Percentiles rank a stretch among this genome's conserved stretches.
Evolutionary conservation across 306 rosid species (phyloP).

Genomic region (Begonia peltatifolia): DNA sequence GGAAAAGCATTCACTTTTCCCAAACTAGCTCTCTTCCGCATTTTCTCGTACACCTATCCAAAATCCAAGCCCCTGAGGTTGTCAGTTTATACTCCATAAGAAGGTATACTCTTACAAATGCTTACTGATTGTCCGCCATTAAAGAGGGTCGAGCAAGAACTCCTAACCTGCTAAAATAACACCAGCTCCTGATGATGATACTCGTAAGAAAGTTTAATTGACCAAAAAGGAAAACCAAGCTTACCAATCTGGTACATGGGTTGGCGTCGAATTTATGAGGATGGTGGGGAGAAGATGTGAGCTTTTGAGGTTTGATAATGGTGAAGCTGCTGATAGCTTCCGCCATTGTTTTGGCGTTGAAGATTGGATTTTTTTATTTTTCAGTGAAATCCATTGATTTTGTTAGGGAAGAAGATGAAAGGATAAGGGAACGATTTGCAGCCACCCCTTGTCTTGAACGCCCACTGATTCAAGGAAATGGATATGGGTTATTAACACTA

Average conservation of each 20-base stretch:
- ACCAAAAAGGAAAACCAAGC: not conserved
- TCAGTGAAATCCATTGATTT: constrained; percentile 1
- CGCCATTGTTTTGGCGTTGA: constrained; percentile 12
- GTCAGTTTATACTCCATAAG: not conserved
- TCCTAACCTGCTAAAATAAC: constrained; percentile 42
- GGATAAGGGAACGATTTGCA: constrained; percentile 28
- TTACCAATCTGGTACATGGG: constrained; percentile 23
- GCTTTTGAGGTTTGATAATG: constrained; percentile 19
- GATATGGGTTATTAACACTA: no score
- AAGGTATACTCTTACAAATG: not conserved
- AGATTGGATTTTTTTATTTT: not conserved
- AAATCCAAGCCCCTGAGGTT: not conserved
- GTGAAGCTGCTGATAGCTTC: constrained; percentile 27
- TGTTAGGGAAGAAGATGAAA: constrained; percentile 10
- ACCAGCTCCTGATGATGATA: not conserved
- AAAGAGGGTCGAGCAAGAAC: constrained; percentile 32
- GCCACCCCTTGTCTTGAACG: constrained; percentile 10
- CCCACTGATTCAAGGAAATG: not conserved
- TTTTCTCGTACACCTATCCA: constrained; percentile 20
- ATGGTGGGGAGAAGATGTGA: constrained; percentile 7
- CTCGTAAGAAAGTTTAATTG: not conserved
- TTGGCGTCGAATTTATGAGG: constrained; percentile 11
- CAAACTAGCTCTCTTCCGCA: constrained; percentile 30
- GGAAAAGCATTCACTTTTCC: constrained; percentile 50
- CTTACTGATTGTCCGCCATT: constrained; percentile 27